Percentiles rank a stretch among this genome's conserved stretches.
phyloP scores from a whole-genome alignment of 139 green algal species.

The Microglena sp. region DNA sequence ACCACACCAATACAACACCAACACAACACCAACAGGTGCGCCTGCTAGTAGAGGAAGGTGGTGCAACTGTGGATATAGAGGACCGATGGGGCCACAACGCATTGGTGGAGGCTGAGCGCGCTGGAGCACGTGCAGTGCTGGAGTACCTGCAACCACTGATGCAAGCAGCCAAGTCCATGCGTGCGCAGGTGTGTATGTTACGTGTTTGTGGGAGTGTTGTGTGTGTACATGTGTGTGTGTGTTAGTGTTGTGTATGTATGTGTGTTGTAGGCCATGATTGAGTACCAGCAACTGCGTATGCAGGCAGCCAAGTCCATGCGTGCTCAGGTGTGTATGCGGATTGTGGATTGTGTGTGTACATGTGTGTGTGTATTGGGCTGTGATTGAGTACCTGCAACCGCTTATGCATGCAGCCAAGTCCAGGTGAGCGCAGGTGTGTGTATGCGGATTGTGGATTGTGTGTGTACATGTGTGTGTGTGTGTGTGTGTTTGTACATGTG shows the following conservation, averaged over 20 bases:
- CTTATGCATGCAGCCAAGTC: no score
- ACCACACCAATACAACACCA: no score
- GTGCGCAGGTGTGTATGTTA: no score
- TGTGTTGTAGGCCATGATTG: conserved; percentile 2
- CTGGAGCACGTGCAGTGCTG: not conserved
- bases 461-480: no score
- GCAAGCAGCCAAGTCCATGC: no score
- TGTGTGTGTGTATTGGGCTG: not conserved
- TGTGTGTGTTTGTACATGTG: no score
- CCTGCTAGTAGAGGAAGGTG: not conserved
- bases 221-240: no score
- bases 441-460: no score
- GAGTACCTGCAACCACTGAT: conserved; percentile 3
- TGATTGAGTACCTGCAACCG: conserved; percentile 7
- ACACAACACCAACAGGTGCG: not conserved
- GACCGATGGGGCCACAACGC: not conserved
- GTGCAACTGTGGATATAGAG: not conserved
- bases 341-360: not conserved
- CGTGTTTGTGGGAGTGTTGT: no score
- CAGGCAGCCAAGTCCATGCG: no score
- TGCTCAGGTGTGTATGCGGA: no score
- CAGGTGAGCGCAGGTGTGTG: no score
- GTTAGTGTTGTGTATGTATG: not conserved
- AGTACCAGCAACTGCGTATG: not conserved
- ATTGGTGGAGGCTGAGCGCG: not conserved